phyloP scores from a whole-genome alignment of 2,329 filamentous ascomycete genomes.

The Colletotrichum graminicola region DNA sequence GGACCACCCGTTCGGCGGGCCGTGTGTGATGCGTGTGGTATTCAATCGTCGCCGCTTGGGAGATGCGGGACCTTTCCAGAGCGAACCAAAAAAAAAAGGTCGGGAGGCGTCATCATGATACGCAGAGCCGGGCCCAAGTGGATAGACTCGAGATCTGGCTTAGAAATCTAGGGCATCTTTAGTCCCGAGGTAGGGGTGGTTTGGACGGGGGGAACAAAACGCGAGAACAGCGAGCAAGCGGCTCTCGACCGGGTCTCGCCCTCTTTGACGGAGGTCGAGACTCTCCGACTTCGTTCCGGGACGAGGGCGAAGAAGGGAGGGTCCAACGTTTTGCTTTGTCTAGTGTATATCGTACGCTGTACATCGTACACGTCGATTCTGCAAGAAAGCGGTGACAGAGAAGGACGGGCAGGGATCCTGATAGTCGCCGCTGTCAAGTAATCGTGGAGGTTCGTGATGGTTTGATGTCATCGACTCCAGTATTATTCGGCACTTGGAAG shows the following conservation, averaged over 20 bases:
- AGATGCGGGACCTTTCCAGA: conserved; percentile 35
- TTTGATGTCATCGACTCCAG: conserved; percentile 42
- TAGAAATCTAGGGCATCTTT: conserved; percentile 30
- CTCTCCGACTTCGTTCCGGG: conserved; percentile 6
- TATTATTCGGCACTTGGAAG: conserved; percentile 32
- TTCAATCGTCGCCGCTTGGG: not conserved
- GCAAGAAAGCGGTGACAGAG: not conserved
- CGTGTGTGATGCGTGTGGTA: not conserved
- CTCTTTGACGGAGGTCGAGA: conserved; percentile 24
- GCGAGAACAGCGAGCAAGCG: conserved; percentile 2
- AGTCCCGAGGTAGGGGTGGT: conserved; percentile 7
- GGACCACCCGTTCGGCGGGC: not conserved
- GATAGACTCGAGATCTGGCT: conserved; percentile 25
- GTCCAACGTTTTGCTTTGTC: not conserved
- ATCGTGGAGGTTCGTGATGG: conserved; percentile 4
- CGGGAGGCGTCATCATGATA: conserved; percentile 27
- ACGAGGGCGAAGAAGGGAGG: conserved; percentile 13
- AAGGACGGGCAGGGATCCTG: conserved; percentile 5
- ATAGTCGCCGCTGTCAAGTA: conserved; percentile 26
- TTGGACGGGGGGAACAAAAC: not conserved
- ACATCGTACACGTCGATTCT: not conserved
- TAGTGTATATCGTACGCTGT: not conserved
- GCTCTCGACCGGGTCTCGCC: conserved; percentile 1
- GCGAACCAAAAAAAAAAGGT: conserved; percentile 28
- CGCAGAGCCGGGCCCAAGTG: conserved; percentile 20